Base-by-base conservation (phyloP, 1,284 basidiomycete species). In the Apiotrichum sp. region DNA sequence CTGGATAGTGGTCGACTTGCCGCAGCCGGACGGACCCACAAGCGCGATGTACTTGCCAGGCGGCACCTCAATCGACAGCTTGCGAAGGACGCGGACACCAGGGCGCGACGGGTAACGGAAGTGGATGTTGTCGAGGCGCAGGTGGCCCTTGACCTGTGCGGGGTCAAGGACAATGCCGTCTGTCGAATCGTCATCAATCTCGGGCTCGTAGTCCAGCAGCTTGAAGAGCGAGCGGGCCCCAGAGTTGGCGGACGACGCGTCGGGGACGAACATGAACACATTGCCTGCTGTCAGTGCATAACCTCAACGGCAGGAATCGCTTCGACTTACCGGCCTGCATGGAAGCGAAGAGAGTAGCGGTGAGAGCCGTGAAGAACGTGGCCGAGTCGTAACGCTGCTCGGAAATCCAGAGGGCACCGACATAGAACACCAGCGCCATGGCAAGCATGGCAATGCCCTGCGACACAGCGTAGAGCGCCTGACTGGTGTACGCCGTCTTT, bases 41-140 rank as follows among this genome's bases (percentile, higher is more conserved):
- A 98, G 80, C 3, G 93, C 93, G 56, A 91, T 83, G 53, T 65
- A 96, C 34, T 88, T 92, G 16, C 95, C 93, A 3, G 93, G 89
- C 65, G 88, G 82, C 33, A 93, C 84, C 51, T 86, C 82, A 50
- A 97, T 73, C 53, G 84, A 85, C 36, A 97, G 77, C 61, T 85
- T 86, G 50, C 89, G 85, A 53, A 97, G 78, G 3, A 97, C 92
- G 49, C 88, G 86, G 14, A 93, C 86, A 59, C 83, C 83, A 32
- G 90, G 88, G 55, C 95, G 83, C 3, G 92, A 91, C 1, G 95
- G 95, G 76, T 98, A 98, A 33, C 91, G 83, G 83, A 97, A 97
- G 76, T 93, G 88, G n/a, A 96, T 81, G 59, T 85, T 81, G 65
- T 93, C 85, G 61, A 97, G 81, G 11, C 78, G 81, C 67, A 95